Percentiles rank a stretch among this genome's conserved stretches.
phyloP scores from a whole-genome alignment of 495 filamentous ascomycete genomes.

The Thermothielavioides terrestris region DNA sequence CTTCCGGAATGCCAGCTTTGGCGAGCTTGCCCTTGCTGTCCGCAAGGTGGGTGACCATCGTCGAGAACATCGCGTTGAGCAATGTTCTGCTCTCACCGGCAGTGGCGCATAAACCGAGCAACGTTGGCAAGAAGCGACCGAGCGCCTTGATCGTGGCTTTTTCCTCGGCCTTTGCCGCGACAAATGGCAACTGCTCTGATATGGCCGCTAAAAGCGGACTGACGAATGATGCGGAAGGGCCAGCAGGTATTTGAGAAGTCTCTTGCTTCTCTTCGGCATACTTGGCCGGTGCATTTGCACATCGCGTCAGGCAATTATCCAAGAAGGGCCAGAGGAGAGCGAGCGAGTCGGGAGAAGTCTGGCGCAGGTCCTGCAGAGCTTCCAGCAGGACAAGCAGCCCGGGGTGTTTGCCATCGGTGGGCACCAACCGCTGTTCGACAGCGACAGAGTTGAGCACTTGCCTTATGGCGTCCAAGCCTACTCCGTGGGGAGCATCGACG shows the following conservation, averaged over 20 bases:
- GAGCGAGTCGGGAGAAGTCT: conserved; percentile 3
- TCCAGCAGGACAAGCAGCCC: conserved; percentile 47
- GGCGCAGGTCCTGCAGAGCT: conserved; percentile 30
- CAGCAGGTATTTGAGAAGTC: conserved; percentile 7
- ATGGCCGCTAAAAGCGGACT: conserved; percentile 55
- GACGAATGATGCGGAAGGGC: neutral
- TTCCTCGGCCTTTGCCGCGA: conserved; percentile 40
- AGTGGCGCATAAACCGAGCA: conserved; percentile 38
- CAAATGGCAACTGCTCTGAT: conserved; percentile 69
- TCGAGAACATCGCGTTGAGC: conserved; percentile 27
- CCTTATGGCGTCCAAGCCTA: conserved; percentile 36
- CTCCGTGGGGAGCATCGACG: conserved; percentile 33
- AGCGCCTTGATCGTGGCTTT: conserved; percentile 32
- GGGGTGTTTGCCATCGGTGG: conserved; percentile 26
- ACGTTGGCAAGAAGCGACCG: conserved; percentile 50
- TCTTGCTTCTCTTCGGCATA: conserved; percentile 51
- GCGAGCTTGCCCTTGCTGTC: conserved; percentile 13
- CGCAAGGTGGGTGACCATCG: conserved; percentile 16
- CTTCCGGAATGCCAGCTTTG: conserved; percentile 9
- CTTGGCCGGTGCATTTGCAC: conserved; percentile 63
- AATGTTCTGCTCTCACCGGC: conserved; percentile 33
- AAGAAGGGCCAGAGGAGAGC: conserved; percentile 52
- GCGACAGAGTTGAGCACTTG: conserved; percentile 42
- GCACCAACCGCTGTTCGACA: conserved; percentile 43
- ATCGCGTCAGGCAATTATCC: conserved; percentile 68